Percentiles rank a stretch among this genome's conserved stretches.
Evolutionary conservation across 768 basidiomycete genomes (phyloP).

Genomic region (Tulasnella sp.): DNA sequence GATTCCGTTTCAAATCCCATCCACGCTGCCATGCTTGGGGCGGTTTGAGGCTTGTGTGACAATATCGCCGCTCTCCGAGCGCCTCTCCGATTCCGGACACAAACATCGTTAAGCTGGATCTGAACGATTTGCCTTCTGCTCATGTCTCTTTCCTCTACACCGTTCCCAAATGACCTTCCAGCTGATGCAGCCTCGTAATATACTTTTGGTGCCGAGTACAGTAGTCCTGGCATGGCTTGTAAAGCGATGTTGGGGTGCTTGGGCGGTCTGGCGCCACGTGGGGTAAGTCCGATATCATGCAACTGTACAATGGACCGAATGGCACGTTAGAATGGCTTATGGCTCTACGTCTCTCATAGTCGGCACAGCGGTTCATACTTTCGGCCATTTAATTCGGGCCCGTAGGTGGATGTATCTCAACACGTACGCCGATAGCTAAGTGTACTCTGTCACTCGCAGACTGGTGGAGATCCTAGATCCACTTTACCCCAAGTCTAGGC

Average conservation of each 20-base stretch:
- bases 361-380: neutral
- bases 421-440: neutral
- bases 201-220: neutral
- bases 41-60: no score
- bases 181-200: neutral
- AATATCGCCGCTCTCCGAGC: no score
- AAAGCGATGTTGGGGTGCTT: neutral
- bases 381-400: neutral
- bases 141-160: no score
- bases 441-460: neutral
- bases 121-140: no score
- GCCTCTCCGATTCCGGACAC: no score
- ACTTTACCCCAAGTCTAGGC: neutral
- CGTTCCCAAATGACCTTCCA: no score
- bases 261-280: neutral
- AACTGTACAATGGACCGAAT: no score
- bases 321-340: no score
- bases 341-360: no score
- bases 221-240: neutral
- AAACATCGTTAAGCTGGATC: no score
- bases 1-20: no score
- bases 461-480: neutral
- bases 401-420: neutral
- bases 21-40: no score
- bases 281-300: neutral